Conservation (phyloP, 2,329 filamentous ascomycete species). For the Stemphylium beticola region DNA sequence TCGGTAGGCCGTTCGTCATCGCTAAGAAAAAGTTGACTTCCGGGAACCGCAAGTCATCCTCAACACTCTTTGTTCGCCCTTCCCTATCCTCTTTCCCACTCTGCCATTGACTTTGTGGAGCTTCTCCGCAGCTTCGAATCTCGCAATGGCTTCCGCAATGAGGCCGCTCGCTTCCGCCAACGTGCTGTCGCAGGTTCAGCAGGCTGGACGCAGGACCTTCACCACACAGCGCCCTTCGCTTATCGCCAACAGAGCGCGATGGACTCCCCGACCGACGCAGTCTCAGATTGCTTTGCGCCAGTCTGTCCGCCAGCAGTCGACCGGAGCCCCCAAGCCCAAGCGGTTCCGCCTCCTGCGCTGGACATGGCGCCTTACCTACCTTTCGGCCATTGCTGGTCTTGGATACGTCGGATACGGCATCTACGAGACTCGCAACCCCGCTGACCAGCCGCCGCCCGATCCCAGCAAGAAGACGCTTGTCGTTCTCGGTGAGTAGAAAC, state of each 20-base stretch:
- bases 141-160: constrained; percentile 46
- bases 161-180: constrained; percentile 43
- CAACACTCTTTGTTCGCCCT: constrained; percentile 19
- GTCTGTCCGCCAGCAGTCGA: constrained; percentile 43
- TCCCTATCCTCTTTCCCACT: constrained; percentile 4
- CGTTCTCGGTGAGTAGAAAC: constrained; percentile 73
- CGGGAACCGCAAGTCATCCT: constrained; percentile 11
- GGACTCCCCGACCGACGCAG: constrained; percentile 43
- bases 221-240: constrained; percentile 43
- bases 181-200: constrained; percentile 40
- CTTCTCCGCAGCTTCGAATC: constrained; percentile 8
- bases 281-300: constrained; percentile 46
- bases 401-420: constrained; percentile 80
- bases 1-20: constrained; percentile 30
- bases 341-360: constrained; percentile 74
- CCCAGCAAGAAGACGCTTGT: constrained; percentile 96
- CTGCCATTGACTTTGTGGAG: constrained; percentile 20
- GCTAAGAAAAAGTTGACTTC: constrained; percentile 39
- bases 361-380: constrained; percentile 81
- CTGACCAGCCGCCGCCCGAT: constrained; percentile 78
- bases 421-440: constrained; percentile 81
- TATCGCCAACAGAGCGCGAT: constrained; percentile 43
- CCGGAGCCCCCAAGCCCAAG: constrained; percentile 42
- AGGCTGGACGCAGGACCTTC: constrained; percentile 45
- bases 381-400: constrained; percentile 72